Conservation (phyloP, 169 alveolate genomes). For the Plasmodium relictum region DNA sequence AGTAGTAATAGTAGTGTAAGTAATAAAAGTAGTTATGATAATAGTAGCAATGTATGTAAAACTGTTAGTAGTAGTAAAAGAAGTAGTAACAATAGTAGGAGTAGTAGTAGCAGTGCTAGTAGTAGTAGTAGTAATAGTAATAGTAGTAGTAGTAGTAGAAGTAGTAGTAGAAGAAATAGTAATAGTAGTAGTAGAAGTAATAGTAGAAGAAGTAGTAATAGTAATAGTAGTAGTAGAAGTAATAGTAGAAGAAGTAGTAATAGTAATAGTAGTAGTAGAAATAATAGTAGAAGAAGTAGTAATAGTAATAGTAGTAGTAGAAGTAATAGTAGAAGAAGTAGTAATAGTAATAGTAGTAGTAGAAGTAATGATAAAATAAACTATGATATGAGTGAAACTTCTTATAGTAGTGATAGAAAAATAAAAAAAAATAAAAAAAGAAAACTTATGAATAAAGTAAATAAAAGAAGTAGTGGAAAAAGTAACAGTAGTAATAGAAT, state of each 20-base stretch:
- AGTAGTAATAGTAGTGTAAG: neutral
- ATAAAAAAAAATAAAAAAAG: neutral
- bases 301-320: neutral
- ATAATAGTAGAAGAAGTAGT: neutral
- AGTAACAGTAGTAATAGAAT: neutral
- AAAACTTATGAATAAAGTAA: too few species aligned
- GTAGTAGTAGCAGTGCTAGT: neutral
- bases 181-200: neutral
- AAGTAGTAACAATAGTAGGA: neutral
- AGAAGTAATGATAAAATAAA: neutral
- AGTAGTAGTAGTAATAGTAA: neutral
- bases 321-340: neutral
- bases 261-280: constrained; percentile 6
- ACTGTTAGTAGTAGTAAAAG: neutral
- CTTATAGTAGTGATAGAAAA: neutral
- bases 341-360: neutral
- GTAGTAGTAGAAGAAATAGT: neutral
- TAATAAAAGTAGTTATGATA: neutral
- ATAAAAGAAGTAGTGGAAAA: neutral
- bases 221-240: constrained; percentile 15
- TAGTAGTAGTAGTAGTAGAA: neutral
- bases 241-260: constrained; percentile 6
- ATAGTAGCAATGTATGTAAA: neutral
- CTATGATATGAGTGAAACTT: too few species aligned
- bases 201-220: neutral